Percentiles rank a stretch among this genome's conserved stretches.
phyloP scores from a whole-genome alignment of 805 yeast species.

The Barnettozyma populi region DNA sequence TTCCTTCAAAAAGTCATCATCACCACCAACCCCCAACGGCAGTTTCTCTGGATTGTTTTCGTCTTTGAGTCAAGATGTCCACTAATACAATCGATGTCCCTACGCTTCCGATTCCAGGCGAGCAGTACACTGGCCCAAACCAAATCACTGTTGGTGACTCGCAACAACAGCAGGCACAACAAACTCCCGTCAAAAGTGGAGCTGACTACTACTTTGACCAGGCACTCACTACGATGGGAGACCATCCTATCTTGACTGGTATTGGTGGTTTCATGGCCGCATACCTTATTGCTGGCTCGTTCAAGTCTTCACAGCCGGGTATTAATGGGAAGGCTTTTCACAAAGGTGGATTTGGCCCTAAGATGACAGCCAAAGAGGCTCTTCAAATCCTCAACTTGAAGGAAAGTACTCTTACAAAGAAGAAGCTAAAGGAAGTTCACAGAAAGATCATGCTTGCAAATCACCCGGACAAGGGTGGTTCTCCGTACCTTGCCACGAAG shows the following conservation, averaged over 20 bases:
- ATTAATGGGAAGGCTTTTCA: conserved; percentile 48
- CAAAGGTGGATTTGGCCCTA: conserved; percentile 89
- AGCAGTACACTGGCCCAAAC: conserved; percentile 26
- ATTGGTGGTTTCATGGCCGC: conserved; percentile 61
- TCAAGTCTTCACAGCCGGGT: conserved; percentile 39
- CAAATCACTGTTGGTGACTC: conserved; percentile 17
- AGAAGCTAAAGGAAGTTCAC: conserved; percentile 71
- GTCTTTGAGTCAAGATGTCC: not conserved
- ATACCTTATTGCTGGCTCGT: conserved; percentile 61
- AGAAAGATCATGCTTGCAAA: conserved; percentile 80
- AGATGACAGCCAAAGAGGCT: conserved; percentile 88
- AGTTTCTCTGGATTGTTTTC: no score
- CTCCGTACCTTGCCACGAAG: conserved; percentile 83
- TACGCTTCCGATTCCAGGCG: conserved; percentile 52
- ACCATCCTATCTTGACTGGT: conserved; percentile 73
- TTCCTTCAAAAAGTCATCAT: not conserved
- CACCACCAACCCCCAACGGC: no score
- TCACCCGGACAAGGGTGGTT: conserved; percentile 95
- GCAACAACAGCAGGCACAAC: conserved; percentile 18
- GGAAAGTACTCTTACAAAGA: conserved; percentile 56
- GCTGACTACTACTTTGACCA: conserved; percentile 63
- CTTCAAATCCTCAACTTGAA: conserved; percentile 73
- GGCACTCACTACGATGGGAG: conserved; percentile 52
- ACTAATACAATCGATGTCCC: conserved; percentile 43
- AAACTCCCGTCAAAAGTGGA: conserved; percentile 25